Conservation (phyloP, 108 stramenopile genomes). For the Fistulifera pelliculosa region DNA sequence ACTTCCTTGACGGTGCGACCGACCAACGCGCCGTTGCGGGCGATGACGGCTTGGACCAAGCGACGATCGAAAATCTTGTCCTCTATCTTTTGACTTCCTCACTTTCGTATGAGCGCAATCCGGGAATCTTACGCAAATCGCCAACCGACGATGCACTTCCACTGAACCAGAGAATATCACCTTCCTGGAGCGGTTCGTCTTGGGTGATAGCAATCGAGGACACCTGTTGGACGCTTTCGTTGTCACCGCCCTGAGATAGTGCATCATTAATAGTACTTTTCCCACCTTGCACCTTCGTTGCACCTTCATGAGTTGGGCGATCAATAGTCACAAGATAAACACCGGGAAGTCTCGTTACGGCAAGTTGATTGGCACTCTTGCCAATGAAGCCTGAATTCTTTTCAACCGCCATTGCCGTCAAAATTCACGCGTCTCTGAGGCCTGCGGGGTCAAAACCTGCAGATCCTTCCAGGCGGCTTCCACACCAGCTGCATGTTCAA, state of each 20-base stretch:
- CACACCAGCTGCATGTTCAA: conserved; percentile 2
- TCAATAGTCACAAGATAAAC: conserved; percentile 72
- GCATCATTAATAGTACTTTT: neutral
- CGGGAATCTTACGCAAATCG: conserved; percentile 68
- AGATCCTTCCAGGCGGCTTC: conserved; percentile 58
- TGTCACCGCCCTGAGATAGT: neutral
- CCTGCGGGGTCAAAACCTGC: conserved; percentile 31
- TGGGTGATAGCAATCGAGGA: conserved; percentile 13
- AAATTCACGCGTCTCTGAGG: conserved; percentile 44
- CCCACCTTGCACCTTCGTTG: neutral
- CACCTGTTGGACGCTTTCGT: conserved; percentile 7
- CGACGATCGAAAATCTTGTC: conserved; percentile 65
- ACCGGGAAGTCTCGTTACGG: conserved; percentile 60
- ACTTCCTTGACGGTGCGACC: conserved; percentile 68
- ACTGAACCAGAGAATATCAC: conserved; percentile 71
- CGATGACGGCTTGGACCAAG: conserved; percentile 76
- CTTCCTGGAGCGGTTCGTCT: conserved; percentile 26
- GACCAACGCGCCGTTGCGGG: conserved; percentile 60
- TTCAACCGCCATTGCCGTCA: conserved; percentile 62
- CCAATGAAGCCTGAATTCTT: conserved; percentile 41
- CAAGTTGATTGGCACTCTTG: conserved; percentile 41
- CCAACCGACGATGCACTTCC: conserved; percentile 31
- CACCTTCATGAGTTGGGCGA: conserved; percentile 28
- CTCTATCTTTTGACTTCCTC: conserved; percentile 65
- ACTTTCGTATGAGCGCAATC: conserved; percentile 49